Evolutionary conservation across 441 rosid species (phyloP).

Genomic region (Gossypium laxum): DNA sequence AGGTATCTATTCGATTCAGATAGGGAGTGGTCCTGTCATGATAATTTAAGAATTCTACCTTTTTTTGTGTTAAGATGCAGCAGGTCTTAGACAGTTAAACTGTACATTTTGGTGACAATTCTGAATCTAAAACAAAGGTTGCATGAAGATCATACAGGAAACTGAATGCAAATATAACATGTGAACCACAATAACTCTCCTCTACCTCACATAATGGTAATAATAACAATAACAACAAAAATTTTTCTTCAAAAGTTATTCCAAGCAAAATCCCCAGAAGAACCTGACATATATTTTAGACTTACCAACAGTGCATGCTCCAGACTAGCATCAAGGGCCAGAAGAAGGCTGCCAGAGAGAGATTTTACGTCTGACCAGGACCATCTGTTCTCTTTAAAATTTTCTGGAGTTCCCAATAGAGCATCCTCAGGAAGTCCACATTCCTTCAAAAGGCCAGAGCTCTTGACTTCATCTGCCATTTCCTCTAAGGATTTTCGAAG

Average conservation of each 20-base stretch:
- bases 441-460: conserved; percentile 52
- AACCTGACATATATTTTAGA: conserved; percentile 7
- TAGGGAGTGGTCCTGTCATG: conserved; percentile 1
- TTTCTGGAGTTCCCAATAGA: conserved; percentile 44
- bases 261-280: background rate
- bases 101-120: background rate
- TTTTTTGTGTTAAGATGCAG: background rate
- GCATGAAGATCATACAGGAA: background rate
- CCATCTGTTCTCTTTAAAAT: conserved; percentile 61
- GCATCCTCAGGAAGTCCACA: conserved; percentile 77
- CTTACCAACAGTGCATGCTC: conserved; percentile 96
- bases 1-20: background rate
- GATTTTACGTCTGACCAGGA: conserved; percentile 80
- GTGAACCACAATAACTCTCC: conserved; percentile 5
- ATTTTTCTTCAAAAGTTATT: background rate
- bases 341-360: conserved; percentile 71
- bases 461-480: conserved; percentile 81
- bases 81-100: background rate
- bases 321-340: conserved; percentile 94
- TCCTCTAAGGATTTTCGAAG: conserved; percentile 85
- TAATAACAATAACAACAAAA: background rate
- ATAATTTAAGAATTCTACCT: background rate
- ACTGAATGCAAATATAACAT: background rate
- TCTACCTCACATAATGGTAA: background rate
- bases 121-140: background rate